Evolutionary conservation across 2,329 filamentous ascomycete species (phyloP).

Genomic region (Magnaporthiopsis rhizophila): DNA sequence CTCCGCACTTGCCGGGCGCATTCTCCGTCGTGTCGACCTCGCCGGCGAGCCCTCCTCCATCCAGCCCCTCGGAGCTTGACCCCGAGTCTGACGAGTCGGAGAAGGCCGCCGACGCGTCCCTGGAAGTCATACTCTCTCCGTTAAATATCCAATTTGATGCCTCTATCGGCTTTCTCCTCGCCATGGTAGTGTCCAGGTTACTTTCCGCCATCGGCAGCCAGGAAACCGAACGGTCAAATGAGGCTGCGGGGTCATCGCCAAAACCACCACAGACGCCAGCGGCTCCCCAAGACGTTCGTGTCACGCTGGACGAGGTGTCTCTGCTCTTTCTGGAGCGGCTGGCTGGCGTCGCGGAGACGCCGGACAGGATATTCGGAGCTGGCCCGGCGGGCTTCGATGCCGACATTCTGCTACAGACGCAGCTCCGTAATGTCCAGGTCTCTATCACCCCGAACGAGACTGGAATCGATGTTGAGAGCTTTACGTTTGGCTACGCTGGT

Average conservation of each 20-base stretch:
- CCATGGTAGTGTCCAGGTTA: constrained; percentile 41
- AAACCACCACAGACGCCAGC: constrained; percentile 11
- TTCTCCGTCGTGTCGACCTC: constrained; percentile 42
- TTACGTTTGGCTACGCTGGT: constrained; percentile 51
- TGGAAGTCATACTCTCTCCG: constrained; percentile 46
- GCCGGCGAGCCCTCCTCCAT: constrained; percentile 1
- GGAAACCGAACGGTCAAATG: constrained; percentile 19
- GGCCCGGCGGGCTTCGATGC: constrained; percentile 30
- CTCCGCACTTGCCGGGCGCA: constrained; percentile 50
- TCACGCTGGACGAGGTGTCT: constrained; percentile 41
- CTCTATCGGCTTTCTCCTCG: constrained; percentile 46
- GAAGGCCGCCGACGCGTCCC: constrained; percentile 22
- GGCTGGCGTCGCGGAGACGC: constrained; percentile 41
- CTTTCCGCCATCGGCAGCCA: constrained; percentile 29
- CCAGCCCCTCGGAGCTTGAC: background rate
- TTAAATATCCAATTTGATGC: constrained; percentile 46
- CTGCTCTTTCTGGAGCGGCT: constrained; percentile 49
- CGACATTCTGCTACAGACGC: constrained; percentile 45
- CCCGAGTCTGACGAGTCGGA: background rate
- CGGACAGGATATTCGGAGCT: constrained; percentile 36
- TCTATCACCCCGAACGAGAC: constrained; percentile 23
- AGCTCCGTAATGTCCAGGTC: constrained; percentile 35
- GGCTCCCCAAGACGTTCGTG: constrained; percentile 26
- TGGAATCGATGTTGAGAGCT: constrained; percentile 44
- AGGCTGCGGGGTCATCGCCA: constrained; percentile 5